These are phyloP conservation scores for Tetraselmis striata DNA, from an alignment of 139 green algal genomes.

Conservation along the genomic window DNA sequence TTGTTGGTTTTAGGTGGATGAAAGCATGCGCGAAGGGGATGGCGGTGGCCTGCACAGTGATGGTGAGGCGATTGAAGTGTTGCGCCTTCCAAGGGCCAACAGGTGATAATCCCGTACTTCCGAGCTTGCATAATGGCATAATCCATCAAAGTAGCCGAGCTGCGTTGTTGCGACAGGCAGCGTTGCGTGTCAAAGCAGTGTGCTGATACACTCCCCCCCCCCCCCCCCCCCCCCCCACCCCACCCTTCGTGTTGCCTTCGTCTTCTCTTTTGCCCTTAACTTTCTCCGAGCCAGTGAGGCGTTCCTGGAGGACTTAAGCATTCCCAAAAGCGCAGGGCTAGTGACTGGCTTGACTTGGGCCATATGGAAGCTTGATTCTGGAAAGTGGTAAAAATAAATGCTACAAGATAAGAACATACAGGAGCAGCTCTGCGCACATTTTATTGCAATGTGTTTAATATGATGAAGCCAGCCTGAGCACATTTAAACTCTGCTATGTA, in stretches of 20 bases:
- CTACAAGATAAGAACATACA: background rate
- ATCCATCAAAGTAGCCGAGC: too few relatives aligned
- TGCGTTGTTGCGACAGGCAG: too few relatives aligned
- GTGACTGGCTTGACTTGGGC: background rate
- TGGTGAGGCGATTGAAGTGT: background rate
- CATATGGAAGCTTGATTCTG: background rate
- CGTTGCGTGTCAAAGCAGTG: too few relatives aligned
- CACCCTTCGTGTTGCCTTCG: background rate
- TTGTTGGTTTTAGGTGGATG: background rate
- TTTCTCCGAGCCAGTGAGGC: background rate
- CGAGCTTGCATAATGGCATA: too few relatives aligned
- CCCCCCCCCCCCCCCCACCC: too few relatives aligned
- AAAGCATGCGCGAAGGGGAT: background rate
- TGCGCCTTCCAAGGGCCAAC: background rate
- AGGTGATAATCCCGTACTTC: background rate
- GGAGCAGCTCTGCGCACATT: background rate
- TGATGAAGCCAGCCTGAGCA: too few relatives aligned
- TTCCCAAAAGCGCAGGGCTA: background rate
- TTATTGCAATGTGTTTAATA: background rate
- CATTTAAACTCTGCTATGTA: too few relatives aligned
- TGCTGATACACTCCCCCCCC: too few relatives aligned
- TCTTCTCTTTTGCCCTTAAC: background rate
- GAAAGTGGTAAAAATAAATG: background rate
- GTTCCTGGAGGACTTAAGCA: background rate
- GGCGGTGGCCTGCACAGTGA: background rate